Evolutionary conservation across 2,329 filamentous ascomycete species (phyloP), one percentile per base, ranked within the genome.

Genomic region (Clonostachys rhizophaga): DNA sequence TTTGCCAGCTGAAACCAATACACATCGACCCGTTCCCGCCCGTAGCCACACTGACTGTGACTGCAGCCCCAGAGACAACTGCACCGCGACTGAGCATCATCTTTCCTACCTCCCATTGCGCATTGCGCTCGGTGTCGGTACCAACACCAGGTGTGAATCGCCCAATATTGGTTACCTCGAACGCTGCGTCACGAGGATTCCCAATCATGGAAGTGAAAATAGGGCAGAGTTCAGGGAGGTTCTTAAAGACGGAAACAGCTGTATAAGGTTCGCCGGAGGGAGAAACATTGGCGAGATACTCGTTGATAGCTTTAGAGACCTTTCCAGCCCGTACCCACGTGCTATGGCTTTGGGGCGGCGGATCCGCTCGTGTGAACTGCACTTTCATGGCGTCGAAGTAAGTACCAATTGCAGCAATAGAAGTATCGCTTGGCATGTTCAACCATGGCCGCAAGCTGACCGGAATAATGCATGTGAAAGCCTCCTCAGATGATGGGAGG

Each of bases 131-230:
- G 9, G 62, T 54, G 7, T 49, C 46, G 12, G 33, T 52, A 13
- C 11, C 49, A 49, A n/a, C 36, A 42, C 3, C 43, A 39, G 30
- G 40, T 17, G 12, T 43, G 42, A 69, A 59, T 3, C 65, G 55
- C 0, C 73, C 74, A 5, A 76, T 46, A 53, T 74, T 76, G 0
- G 72, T 74, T 6, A 76, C 47, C 50, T 76, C 72, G 18, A 68
- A 71, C 9, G 61, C 66, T n/a, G 55, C 53, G 2, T 54, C 56
- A 3, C 74, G 58, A 5, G 60, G 53, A 40, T 66, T 64, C 4
- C 71, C 72, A 2, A 71, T 17, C 44, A 66, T 64, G 0, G 60
- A 58, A 4, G 54, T 45, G 36, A 71, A 66, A 12, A 67, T 58
- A 2, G 62, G 60, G 4, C 63, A 62, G 37, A 67, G 64, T 44